Percentiles rank a stretch among this genome's conserved stretches.
Evolutionary conservation across 2,329 filamentous ascomycete species (phyloP).

Genomic region (Balansia obtecta): DNA sequence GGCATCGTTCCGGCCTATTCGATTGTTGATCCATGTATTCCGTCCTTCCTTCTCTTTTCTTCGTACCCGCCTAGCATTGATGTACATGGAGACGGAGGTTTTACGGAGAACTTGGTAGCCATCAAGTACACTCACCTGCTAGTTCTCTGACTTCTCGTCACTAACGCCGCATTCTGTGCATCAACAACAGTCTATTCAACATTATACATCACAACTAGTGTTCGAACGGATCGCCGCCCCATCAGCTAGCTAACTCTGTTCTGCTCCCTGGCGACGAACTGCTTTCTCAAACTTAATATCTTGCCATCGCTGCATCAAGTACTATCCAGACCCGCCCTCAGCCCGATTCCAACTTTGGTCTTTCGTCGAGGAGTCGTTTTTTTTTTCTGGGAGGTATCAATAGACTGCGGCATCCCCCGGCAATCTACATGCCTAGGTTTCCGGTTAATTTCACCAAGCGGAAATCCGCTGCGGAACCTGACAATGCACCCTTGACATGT

Average conservation of each 20-base stretch:
- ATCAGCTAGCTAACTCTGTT: background rate
- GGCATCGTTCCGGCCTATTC: background rate
- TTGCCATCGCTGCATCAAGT: background rate
- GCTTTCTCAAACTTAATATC: background rate
- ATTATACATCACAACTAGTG: background rate
- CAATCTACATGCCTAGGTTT: slow-evolving; percentile 49
- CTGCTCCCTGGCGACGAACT: background rate
- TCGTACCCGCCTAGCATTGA: background rate
- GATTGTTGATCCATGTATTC: background rate
- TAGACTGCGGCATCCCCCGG: slow-evolving; percentile 9
- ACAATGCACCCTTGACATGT: slow-evolving; percentile 33
- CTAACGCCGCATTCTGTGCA: background rate
- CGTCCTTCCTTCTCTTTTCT: background rate
- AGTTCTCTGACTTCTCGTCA: background rate
- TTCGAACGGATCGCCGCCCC: background rate
- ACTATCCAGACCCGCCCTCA: background rate
- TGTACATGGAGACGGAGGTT: background rate
- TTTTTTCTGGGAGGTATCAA: background rate
- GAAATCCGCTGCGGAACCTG: slow-evolving; percentile 44
- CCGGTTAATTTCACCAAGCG: slow-evolving; percentile 46
- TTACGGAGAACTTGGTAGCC: background rate
- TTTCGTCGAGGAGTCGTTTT: background rate
- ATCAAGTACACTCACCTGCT: background rate
- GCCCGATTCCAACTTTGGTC: background rate
- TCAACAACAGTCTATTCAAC: background rate